Evolutionary conservation across 768 basidiomycete species (phyloP).

Genomic region (Cystobasidium ongulense): DNA sequence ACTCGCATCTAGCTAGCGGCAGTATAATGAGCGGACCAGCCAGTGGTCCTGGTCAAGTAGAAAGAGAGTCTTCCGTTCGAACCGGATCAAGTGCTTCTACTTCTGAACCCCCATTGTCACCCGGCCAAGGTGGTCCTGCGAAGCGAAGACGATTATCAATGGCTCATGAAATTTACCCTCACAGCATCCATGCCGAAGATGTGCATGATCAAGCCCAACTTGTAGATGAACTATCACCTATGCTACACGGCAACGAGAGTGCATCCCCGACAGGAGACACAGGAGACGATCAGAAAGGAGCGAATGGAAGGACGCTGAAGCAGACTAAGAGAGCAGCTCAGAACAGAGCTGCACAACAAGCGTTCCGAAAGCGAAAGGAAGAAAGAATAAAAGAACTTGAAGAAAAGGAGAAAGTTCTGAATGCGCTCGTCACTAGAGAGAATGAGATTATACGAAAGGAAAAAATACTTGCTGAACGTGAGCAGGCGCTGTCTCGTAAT

Average conservation of each 20-base stretch:
- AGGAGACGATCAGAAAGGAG: constrained; percentile 10
- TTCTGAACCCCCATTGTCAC: neutral
- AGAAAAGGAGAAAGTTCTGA: constrained; percentile 21
- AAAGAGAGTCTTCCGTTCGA: neutral
- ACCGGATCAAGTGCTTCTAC: neutral
- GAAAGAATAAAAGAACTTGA: constrained; percentile 27
- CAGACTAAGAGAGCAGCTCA: constrained; percentile 31
- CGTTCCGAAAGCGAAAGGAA: constrained; percentile 30
- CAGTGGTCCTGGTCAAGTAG: neutral
- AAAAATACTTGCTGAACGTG: constrained; percentile 4
- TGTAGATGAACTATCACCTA: neutral
- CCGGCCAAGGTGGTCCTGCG: neutral
- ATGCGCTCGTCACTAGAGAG: neutral
- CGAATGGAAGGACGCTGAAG: constrained; percentile 14
- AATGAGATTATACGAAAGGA: neutral
- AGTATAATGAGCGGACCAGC: neutral
- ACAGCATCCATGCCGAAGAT: neutral
- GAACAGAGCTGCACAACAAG: constrained; percentile 32
- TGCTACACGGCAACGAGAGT: neutral
- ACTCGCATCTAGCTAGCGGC: neutral
- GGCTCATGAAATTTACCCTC: neutral
- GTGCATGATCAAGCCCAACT: neutral
- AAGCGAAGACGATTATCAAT: neutral
- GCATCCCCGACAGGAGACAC: neutral
- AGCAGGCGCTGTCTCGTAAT: neutral